A percentile compares a stretch with the other conserved stretches of the same genome.
These are phyloP conservation scores for Fonsecaea multimorphosa DNA, from an alignment of 2,329 filamentous ascomycete genomes.

Conservation along the genomic window DNA sequence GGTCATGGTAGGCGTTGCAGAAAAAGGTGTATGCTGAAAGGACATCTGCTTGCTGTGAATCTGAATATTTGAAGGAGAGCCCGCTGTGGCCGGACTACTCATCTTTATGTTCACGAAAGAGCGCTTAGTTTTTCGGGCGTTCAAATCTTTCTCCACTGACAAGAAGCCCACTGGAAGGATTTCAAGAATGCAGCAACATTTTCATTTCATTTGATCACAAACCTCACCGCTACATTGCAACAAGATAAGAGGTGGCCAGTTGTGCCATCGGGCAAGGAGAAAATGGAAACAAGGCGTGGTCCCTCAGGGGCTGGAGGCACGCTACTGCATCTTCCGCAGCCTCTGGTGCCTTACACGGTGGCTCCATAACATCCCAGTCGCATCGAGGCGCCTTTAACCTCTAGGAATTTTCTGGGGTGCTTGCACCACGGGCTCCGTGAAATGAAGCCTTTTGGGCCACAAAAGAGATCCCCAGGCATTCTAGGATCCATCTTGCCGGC, in stretches of 20 bases:
- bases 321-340: constrained; percentile 10
- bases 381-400: not conserved
- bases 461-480: not conserved
- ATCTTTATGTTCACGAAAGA: not conserved
- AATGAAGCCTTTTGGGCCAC: not conserved
- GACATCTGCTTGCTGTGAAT: not conserved
- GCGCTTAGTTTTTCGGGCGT: not conserved
- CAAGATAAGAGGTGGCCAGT: constrained; percentile 8
- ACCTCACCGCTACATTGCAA: constrained; percentile 10
- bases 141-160: not conserved
- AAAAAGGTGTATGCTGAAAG: not conserved
- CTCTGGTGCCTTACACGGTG: not conserved
- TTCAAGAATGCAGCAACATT: not conserved
- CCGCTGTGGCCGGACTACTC: not conserved
- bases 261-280: not conserved
- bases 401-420: not conserved
- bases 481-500: not conserved
- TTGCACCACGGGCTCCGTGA: not conserved
- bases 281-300: not conserved
- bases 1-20: not conserved
- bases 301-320: constrained; percentile 11
- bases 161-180: not conserved
- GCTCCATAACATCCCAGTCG: too few relatives aligned
- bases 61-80: not conserved
- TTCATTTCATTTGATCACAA: not conserved